Conservation (phyloP, 208 protist species). For the Novymonas esmeraldas region DNA sequence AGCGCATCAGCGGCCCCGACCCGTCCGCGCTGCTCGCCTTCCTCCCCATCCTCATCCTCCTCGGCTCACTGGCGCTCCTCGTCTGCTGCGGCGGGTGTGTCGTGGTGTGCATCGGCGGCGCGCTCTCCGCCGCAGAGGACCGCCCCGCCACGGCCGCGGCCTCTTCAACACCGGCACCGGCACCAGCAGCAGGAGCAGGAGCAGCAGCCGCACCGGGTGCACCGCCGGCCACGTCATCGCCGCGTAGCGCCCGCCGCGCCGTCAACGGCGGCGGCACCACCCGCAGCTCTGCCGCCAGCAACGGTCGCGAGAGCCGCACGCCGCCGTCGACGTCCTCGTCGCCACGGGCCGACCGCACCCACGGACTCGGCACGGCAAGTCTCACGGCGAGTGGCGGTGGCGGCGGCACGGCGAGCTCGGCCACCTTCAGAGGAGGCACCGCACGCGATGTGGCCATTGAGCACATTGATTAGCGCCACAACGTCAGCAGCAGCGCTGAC, state of each 20-base stretch:
- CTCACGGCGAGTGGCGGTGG: neutral
- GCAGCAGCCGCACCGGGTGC: too few species aligned
- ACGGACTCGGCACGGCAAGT: neutral
- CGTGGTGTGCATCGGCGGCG: conserved; percentile 17
- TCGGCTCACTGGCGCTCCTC: conserved; percentile 27
- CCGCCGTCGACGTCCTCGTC: conserved; percentile 2
- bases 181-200: neutral
- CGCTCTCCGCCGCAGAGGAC: neutral
- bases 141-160: neutral
- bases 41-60: conserved; percentile 44
- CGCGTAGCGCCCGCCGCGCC: neutral
- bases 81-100: conserved; percentile 29
- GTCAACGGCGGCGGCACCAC: neutral
- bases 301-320: conserved; percentile 8
- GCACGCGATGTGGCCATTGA: conserved; percentile 10
- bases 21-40: conserved; percentile 43
- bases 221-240: neutral
- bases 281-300: neutral
- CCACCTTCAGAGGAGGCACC: neutral
- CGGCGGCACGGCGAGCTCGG: neutral
- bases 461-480: conserved; percentile 6
- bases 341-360: neutral
- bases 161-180: neutral
- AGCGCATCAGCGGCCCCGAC: conserved; percentile 17
- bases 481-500: neutral